Evolutionary conservation across 768 basidiomycete species (phyloP), one percentile per base, ranked within the genome.

Genomic region (Atractiella rhizophila): DNA sequence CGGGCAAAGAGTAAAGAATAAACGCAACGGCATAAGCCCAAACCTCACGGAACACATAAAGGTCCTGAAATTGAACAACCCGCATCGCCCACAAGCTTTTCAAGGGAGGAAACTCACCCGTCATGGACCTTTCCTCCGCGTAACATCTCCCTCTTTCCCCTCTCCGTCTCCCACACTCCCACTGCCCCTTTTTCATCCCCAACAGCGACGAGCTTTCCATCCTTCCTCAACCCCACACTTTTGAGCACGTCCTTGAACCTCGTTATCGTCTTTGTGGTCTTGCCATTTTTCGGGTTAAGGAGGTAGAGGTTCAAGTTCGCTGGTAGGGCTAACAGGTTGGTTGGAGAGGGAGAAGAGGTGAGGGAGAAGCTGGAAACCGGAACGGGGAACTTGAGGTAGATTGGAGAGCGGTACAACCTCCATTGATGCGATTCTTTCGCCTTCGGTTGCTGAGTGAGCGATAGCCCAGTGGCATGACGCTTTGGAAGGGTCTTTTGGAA

Each of bases 321-420:
- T 21, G 86, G 91, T 42, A 96, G 85, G 20, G 85, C 88, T 64
- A 86, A 94, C 54, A 77, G 66, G 57, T 98, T 83, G 4, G 88
- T 88, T 58, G 71, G 74, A 21, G 76, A 63, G 1, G 71, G 71
- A 1, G 81, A 72, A 60, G 96, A 96, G 57, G 94, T 81, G 25
- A 98, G 67, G 13, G 79, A 80, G 40, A n/a, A n/a, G n/a, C n/a
- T n/a, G n/a, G 88, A 94, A 50, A 98, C 74, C 13, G 86, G 83
- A 0, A 83, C 82, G 56, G 88, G 88, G 63, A 94, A 82, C 61
- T 91, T 94, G 57, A 96, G 69, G 58, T 96, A 98, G 1, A 94
- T 46, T 18, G 50, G 46, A 1, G 46, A 48, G n/a, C n/a, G n/a
- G n/a, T n/a, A n/a, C n/a, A n/a, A n/a, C n/a, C n/a, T n/a, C n/a